These are phyloP conservation scores for Hawksworthiomyces lignivorus DNA, from an alignment of 2,329 filamentous ascomycete species.

Conservation along the genomic window DNA sequence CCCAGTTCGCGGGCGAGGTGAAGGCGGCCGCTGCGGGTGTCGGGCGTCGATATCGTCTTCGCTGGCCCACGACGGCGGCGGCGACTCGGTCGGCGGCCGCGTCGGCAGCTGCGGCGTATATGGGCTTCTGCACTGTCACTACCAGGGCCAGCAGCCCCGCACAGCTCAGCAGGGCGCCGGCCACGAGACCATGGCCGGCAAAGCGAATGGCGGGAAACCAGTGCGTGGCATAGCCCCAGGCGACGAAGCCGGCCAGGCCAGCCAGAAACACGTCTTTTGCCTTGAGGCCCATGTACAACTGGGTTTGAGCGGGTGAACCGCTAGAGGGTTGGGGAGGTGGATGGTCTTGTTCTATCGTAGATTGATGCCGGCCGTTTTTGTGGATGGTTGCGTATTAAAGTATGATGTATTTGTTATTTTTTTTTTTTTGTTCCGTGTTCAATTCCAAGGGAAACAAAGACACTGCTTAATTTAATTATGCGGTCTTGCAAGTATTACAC, in stretches of 20 bases:
- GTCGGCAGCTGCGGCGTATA: neutral
- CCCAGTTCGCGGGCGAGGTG: constrained; percentile 57
- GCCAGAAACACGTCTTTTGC: constrained; percentile 64
- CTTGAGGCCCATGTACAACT: constrained; percentile 60
- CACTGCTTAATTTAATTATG: too few species aligned
- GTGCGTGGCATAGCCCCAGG: constrained; percentile 79
- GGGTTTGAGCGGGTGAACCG: too few species aligned
- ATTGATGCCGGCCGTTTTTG: too few species aligned
- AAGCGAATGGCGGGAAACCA: constrained; percentile 79
- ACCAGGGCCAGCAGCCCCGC: constrained; percentile 51
- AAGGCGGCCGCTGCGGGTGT: constrained; percentile 37
- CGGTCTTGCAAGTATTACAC: too few species aligned
- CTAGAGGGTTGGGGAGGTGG: too few species aligned
- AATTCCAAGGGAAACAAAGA: too few species aligned
- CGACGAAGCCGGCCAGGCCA: constrained; percentile 64
- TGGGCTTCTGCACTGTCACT: constrained; percentile 5
- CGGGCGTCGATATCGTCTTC: too few species aligned
- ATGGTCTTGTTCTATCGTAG: too few species aligned
- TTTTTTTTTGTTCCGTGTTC: too few species aligned
- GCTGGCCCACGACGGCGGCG: neutral
- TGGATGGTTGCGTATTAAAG: too few species aligned
- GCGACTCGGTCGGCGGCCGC: neutral
- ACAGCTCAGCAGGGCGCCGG: constrained; percentile 54
- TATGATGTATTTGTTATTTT: too few species aligned
- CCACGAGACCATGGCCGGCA: constrained; percentile 73